These are phyloP conservation scores for Dendrocalamus sinicus DNA, from an alignment of 176 grass and related monocot genomes.

Conservation along the genomic window DNA sequence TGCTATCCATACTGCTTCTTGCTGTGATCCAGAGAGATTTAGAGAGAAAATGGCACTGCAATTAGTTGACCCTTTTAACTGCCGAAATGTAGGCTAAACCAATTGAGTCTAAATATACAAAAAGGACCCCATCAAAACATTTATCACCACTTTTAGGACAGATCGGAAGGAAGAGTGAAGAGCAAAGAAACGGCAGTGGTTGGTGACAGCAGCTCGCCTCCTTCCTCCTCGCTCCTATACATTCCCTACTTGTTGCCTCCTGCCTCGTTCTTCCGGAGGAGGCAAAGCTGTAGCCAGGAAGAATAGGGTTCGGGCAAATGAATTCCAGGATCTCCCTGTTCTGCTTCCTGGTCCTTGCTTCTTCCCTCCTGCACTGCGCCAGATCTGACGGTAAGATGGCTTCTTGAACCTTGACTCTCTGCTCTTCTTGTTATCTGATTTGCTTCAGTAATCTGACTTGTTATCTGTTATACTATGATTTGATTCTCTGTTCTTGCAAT, in stretches of 20 bases:
- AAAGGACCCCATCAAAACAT: neutral
- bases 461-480: neutral
- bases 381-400: slow-evolving; percentile 71
- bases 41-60: neutral
- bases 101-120: neutral
- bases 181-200: slow-evolving; percentile 30
- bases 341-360: slow-evolving; percentile 48
- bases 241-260: slow-evolving; percentile 31
- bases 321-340: slow-evolving; percentile 51
- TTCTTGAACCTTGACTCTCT: neutral
- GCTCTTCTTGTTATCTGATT: neutral
- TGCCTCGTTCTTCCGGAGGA: neutral
- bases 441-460: neutral
- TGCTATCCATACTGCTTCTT: neutral
- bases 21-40: neutral
- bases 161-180: slow-evolving; percentile 34
- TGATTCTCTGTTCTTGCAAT: neutral
- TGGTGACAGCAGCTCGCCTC: slow-evolving; percentile 52
- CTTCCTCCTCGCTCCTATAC: slow-evolving; percentile 40
- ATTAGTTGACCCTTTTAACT: neutral
- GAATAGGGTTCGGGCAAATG: slow-evolving; percentile 30
- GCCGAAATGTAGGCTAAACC: neutral
- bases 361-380: slow-evolving; percentile 62
- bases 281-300: slow-evolving; percentile 2
- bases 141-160: slow-evolving; percentile 7